Evolutionary conservation across 2,329 filamentous ascomycete species (phyloP), one percentile per base, ranked within the genome.

Genomic region (Trichoderma brevicompactum): DNA sequence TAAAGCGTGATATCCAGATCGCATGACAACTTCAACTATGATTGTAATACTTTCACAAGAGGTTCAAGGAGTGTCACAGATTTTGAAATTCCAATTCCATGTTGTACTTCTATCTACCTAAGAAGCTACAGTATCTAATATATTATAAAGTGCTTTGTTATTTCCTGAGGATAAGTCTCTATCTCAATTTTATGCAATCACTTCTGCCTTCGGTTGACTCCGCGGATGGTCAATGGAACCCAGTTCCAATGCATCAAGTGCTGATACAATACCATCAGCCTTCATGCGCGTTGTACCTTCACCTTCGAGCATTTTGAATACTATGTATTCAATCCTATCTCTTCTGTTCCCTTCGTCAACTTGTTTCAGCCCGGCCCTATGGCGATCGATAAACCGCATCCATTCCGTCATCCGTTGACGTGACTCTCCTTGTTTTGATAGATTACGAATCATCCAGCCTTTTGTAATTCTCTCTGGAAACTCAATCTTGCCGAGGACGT

Each of bases 401-500:
- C 48, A 50, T 1, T n/a, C 2, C 13, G 2, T 7, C 48, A 50
- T 50, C 12, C 43, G 43, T 4, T 4, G 8, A 15, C 13, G 6
- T 49, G 13, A 49, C 6, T 32, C 28, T n/a, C 23, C n/a, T 10
- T 7, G 36, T 7, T 38, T 10, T 3, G 36, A 38, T n/a, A 44
- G 12, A 1, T 43, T 10, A 10, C 19, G 13, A 13, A 64, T 55
- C 5, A 12, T 4, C 60, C 60, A 64, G 9, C 17, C 9, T 23
- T 7, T 17, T 5, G 2, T 13, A 19, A 2, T 38, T 4, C 7
- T 13, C 17, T 64, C 61, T 1, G 53, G 53, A 44, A 34, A 43
- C 0, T 52, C 8, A 15, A 65, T 65, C 36, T 23, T 59, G 28
- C 62, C 62, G n/a, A 65, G 44, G 7, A 58, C 19, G 38, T 64